Conservation (phyloP, 108 stramenopile species). For the Cylindrotheca fusiformis region DNA sequence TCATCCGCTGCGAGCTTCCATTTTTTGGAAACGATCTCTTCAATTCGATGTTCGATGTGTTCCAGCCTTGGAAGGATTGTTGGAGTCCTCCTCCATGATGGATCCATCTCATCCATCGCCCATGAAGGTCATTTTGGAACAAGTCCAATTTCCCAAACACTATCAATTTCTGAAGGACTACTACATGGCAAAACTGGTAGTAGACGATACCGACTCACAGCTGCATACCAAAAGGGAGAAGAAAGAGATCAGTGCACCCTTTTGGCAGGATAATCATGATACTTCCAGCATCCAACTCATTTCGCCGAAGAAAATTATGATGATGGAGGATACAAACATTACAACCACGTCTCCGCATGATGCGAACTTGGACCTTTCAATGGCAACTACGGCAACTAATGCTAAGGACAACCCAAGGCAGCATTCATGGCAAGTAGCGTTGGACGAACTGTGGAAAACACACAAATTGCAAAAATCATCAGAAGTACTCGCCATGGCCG, state of each 20-base stretch:
- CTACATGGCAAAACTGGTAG: constrained; percentile 16
- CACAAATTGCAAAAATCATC: constrained; percentile 62
- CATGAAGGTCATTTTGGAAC: not conserved
- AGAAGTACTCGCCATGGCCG: constrained; percentile 73
- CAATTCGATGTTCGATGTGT: constrained; percentile 62
- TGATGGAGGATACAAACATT: not conserved
- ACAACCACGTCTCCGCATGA: not conserved
- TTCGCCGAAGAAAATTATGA: constrained; percentile 4
- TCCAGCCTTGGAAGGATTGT: constrained; percentile 58
- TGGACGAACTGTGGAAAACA: constrained; percentile 51
- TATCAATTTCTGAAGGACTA: constrained; percentile 40
- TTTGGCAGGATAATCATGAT: constrained; percentile 18
- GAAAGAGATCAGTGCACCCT: constrained; percentile 32
- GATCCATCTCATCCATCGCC: not conserved
- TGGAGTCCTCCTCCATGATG: constrained; percentile 13
- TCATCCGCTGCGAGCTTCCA: constrained; percentile 62
- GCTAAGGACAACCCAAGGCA: constrained; percentile 2
- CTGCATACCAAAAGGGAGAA: constrained; percentile 34
- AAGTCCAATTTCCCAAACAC: not conserved
- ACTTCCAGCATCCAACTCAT: constrained; percentile 5
- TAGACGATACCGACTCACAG: constrained; percentile 27
- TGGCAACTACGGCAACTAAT: not conserved
- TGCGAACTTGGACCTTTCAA: not conserved
- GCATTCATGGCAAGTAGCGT: constrained; percentile 50
- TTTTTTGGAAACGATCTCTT: constrained; percentile 59